A percentile compares a stretch with the other conserved stretches of the same genome.
Conservation (phyloP, 2,329 filamentous ascomycete species). For the Ascochyta koolunga region DNA sequence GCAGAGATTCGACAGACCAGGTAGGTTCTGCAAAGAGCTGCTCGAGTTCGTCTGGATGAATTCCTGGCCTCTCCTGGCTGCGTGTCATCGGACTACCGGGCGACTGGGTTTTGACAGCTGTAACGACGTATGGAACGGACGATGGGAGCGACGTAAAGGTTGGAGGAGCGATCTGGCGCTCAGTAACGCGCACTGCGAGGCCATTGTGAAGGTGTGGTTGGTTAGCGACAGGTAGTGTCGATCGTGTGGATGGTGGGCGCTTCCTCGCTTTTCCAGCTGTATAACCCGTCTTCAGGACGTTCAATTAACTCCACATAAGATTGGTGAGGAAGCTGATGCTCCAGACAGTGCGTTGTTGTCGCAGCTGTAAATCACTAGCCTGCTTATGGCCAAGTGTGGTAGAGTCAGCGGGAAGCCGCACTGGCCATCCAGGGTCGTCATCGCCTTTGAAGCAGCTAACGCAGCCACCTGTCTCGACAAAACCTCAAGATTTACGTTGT, state of each 20-base stretch:
- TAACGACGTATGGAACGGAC: conserved; percentile 12
- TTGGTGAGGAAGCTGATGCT: not conserved
- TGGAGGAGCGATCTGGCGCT: conserved; percentile 5
- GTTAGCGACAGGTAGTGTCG: not conserved
- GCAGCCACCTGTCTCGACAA: conserved; percentile 44
- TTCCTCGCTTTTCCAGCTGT: not conserved
- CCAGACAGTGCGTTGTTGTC: conserved; percentile 24
- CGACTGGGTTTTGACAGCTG: not conserved
- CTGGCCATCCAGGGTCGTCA: conserved; percentile 38
- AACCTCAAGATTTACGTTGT: conserved; percentile 22
- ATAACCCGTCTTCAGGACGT: not conserved
- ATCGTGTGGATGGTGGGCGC: not conserved
- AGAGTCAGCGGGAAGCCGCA: conserved; percentile 31
- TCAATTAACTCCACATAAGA: not conserved
- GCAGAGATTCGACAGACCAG: conserved; percentile 82
- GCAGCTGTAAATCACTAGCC: conserved; percentile 28
- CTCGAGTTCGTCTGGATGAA: conserved; percentile 41
- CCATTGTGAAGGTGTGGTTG: conserved; percentile 15
- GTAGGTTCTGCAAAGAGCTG: conserved; percentile 68
- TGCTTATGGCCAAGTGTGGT: conserved; percentile 19
- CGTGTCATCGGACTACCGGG: not conserved
- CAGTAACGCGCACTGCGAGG: conserved; percentile 8
- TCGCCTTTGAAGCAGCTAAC: conserved; percentile 38
- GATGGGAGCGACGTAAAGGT: conserved; percentile 7
- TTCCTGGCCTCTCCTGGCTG: conserved; percentile 16